phyloP scores from a whole-genome alignment of 306 rosid species.

The Gastrolobium villosum region DNA sequence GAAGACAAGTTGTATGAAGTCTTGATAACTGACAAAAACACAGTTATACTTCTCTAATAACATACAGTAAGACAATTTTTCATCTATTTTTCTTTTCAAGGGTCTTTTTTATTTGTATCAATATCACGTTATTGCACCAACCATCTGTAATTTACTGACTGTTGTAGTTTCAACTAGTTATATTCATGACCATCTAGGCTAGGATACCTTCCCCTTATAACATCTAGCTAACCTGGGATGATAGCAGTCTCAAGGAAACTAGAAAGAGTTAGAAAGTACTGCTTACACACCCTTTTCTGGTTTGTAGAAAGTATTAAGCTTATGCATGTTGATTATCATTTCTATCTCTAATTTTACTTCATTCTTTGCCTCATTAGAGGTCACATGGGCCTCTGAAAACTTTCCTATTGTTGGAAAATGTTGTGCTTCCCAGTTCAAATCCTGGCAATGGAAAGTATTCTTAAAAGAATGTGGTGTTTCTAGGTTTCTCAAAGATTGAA shows the following conservation, averaged over 20 bases:
- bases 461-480: conserved; percentile 6
- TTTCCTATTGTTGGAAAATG: conserved; percentile 32
- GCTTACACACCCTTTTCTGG: too few species aligned
- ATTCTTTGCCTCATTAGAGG: conserved; percentile 22
- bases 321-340: conserved; percentile 22
- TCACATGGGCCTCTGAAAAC: conserved; percentile 24
- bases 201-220: neutral
- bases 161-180: neutral
- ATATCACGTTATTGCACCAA: neutral
- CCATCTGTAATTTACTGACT: neutral
- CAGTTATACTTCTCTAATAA: conserved; percentile 1
- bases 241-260: conserved; percentile 1
- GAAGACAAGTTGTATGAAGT: neutral
- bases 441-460: conserved; percentile 21
- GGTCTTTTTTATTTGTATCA: neutral
- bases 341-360: conserved; percentile 8
- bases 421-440: conserved; percentile 26
- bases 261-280: conserved; percentile 1
- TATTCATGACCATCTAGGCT: neutral
- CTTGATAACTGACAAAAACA: conserved; percentile 15
- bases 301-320: neutral
- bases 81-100: neutral
- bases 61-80: neutral
- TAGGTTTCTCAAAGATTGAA: conserved; percentile 18
- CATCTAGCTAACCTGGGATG: conserved; percentile 9